Evolutionary conservation across 208 protist species (phyloP).

Genomic region (Wallacemonas sp.): DNA sequence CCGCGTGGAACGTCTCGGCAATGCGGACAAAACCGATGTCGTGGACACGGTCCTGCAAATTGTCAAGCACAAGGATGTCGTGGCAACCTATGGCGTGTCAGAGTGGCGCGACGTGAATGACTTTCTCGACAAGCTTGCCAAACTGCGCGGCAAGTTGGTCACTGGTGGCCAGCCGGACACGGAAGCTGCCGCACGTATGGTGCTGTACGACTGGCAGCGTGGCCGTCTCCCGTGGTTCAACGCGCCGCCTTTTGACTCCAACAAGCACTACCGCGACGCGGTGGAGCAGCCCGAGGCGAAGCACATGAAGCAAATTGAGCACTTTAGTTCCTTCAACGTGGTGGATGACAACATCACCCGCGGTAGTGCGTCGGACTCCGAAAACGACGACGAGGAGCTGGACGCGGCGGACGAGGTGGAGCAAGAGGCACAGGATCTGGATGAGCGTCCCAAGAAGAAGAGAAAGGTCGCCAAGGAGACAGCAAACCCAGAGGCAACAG

Average conservation of each 20-base stretch:
- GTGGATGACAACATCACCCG: conserved; percentile 71
- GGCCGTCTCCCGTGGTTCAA: conserved; percentile 97
- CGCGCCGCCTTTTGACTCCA: conserved; percentile 89
- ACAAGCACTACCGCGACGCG: conserved; percentile 86
- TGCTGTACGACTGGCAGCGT: conserved; percentile 98
- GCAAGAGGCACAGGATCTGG: conserved; percentile 3
- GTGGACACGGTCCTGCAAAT: conserved; percentile 95
- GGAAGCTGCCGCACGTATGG: conserved; percentile 94
- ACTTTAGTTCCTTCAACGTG: conserved; percentile 85
- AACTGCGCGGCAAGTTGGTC: conserved; percentile 94
- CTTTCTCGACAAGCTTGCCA: conserved; percentile 97
- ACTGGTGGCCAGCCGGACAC: conserved; percentile 95
- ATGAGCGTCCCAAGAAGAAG: neutral
- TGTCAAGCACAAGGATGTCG: conserved; percentile 96
- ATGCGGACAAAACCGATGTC: conserved; percentile 93
- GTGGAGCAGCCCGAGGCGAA: conserved; percentile 60
- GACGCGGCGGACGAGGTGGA: neutral
- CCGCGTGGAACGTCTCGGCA: conserved; percentile 89
- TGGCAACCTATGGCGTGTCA: conserved; percentile 94
- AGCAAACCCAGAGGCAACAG: conserved; percentile 33
- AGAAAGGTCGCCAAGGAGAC: conserved; percentile 21
- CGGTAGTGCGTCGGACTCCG: conserved; percentile 11
- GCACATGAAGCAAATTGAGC: conserved; percentile 90
- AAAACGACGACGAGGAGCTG: conserved; percentile 33
- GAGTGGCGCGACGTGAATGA: conserved; percentile 94